Evolutionary conservation across 169 alveolate genomes (phyloP), one percentile per base, ranked within the genome.

Genomic region (Babesia caballi): DNA sequence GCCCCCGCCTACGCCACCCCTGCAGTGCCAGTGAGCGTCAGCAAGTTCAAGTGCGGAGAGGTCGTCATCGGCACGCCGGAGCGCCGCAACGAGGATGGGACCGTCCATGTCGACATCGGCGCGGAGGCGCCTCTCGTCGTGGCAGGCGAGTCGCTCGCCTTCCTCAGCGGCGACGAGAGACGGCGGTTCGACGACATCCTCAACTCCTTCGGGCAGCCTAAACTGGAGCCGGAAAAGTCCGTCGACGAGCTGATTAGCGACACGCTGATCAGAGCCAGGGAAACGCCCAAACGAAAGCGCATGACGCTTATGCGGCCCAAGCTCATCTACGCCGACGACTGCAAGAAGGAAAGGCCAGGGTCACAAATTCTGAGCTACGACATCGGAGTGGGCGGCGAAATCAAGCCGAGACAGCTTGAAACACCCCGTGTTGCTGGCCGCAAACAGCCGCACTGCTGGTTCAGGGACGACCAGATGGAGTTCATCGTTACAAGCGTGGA

Each of bases 91-190:
- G 61, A 56, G 15, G 87, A 78, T 50, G 87, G 87, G 19, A 44
- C 73, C n/a, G 50, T 66, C 32, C n/a, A 36, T 2, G 87, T 78
- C n/a, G 87, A 78, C 63, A 50, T 78, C 4, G 87, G 87, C 2
- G 69, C 73, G n/a, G 67, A 73, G 42, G 25, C 72, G 47, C 66
- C 74, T 4, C 68, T 78, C 21, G 25, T 68, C 15, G 87, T 70
- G 35, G 56, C 78, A 14, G 47, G 50, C 15, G 68, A 69, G 30
- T 46, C 87, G 15, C 67, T 78, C 0, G 21, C 38, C 41, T 78
- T 61, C 32, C 63, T 78, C 49, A 52, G 27, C 46, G 60, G 56
- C 2, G 67, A 60, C n/a, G 87, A 78, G 40, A 49, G 66, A 17
- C 30, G 46, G 25, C 23, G 77, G 40, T 44, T 78, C 14, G 51